Evolutionary conservation across 2,329 filamentous ascomycete species (phyloP), one percentile per base, ranked within the genome.

Genomic region (Apiospora saccharicola): DNA sequence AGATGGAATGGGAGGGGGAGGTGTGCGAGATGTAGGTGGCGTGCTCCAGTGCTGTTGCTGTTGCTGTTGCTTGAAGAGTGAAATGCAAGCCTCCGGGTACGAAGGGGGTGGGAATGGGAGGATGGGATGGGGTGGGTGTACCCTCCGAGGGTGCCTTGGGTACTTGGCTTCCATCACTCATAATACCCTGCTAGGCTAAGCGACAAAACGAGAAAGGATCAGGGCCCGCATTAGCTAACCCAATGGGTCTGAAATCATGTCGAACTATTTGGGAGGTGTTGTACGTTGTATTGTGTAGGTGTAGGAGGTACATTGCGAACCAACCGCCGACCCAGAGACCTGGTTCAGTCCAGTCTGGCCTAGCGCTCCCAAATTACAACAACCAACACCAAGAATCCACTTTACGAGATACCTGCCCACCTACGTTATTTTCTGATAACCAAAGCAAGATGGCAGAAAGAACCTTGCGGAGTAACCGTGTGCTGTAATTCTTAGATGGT

Each of bases 1-100:
- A 73, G 70, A 53, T 78, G 78, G 79, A 80, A 80, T 80, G 79
- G 73, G 72, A 74, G 74, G 46, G 8, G 46, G 46, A 49, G 46
- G 46, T 22, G 46, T 49, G 46, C 8, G 46, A 49, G 46, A 49
- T 22, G 22, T n/a, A 49, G 46, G 46, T 49, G 19, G 19, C 22
- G 22, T 49, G 46, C 37, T 41, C 7, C n/a, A 49, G 46, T 49
- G 46, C 46, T 75, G n/a, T n/a, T n/a, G n/a, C n/a, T n/a, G n/a
- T n/a, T n/a, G n/a, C n/a, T 16, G 8, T 22, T 22, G 67, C 43
- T 68, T 30, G 67, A 46, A 49, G 46, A 68, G 30, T 22, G 43
- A 68, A 12, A 68, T 43, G 43, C 22, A 68, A 68, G 53, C 53
- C 30, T 64, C 53, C 30, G 10, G 30, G 61, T n/a, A 64, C 22